Conservation (phyloP, 768 basidiomycete species). For the Leccinum subtestaceum region DNA sequence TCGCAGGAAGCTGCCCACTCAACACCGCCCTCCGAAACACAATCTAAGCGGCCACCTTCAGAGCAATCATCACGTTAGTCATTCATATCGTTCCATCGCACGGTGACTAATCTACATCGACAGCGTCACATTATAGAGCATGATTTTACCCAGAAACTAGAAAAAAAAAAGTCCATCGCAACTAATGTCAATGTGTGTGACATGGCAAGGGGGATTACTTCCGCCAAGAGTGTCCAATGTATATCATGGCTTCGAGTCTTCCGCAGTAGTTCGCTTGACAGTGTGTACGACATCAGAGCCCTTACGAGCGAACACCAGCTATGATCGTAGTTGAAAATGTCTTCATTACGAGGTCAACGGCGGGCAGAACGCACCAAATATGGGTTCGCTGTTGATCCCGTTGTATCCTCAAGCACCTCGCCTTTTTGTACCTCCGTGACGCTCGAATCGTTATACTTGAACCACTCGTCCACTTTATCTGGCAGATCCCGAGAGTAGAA, state of each 20-base stretch:
- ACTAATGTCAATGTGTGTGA: conserved; percentile 9
- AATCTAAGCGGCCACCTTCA: background rate
- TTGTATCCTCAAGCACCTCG: conserved; percentile 87
- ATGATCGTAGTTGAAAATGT: conserved; percentile 3
- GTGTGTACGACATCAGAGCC: conserved; percentile 78
- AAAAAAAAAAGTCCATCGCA: conserved; percentile 2
- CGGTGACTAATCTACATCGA: background rate
- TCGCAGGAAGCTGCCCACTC: background rate
- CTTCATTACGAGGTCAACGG: conserved; percentile 1
- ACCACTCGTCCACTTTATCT: conserved; percentile 78
- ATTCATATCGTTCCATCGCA: background rate
- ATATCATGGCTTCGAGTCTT: conserved; percentile 29
- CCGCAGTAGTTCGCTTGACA: conserved; percentile 58
- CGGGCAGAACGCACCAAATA: conserved; percentile 61
- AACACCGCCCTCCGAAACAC: conserved; percentile 2
- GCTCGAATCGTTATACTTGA: conserved; percentile 94
- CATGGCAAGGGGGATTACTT: conserved; percentile 14
- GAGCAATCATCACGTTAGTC: conserved; percentile 18
- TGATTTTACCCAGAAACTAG: conserved; percentile 11
- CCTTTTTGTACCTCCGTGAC: conserved; percentile 74
- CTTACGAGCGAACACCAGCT: conserved; percentile 85
- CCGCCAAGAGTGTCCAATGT: conserved; percentile 28
- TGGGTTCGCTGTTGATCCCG: conserved; percentile 87
- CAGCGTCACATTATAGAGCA: conserved; percentile 14
- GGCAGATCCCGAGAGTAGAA: conserved; percentile 91